These are phyloP conservation scores for Plectranthus barbatus DNA, from an alignment of 257 asterid genomes.

Conservation along the genomic window DNA sequence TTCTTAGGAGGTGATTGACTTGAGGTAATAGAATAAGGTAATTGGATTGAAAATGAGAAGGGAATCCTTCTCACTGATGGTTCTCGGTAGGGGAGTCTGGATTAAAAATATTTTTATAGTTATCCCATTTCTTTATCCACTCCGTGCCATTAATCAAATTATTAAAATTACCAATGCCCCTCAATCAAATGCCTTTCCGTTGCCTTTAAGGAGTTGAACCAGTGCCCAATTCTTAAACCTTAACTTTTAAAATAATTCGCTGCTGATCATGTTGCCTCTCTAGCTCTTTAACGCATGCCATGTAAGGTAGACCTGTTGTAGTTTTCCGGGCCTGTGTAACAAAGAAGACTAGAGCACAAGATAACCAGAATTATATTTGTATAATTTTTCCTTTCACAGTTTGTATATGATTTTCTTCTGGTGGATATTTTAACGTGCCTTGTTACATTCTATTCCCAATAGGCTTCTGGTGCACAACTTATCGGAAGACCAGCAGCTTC, in stretches of 20 bases:
- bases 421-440: slow-evolving; percentile 10
- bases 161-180: not conserved
- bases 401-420: not conserved
- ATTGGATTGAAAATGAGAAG: not conserved
- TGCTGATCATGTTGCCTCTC: not conserved
- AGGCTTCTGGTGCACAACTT: slow-evolving; percentile 73
- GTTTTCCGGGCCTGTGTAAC: not conserved
- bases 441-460: slow-evolving; percentile 17
- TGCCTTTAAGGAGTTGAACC: not conserved
- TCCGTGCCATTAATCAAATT: not conserved
- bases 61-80: not conserved
- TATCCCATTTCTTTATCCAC: not conserved
- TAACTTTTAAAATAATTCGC: not conserved
- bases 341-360: not conserved
- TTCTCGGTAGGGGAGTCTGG: not conserved
- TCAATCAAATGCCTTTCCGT: not conserved
- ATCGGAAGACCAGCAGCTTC: slow-evolving; percentile 87
- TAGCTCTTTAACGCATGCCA: not conserved
- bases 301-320: not conserved
- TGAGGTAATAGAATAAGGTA: not conserved
- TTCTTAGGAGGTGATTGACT: not conserved
- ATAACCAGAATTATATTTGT: not conserved
- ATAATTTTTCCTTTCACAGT: slow-evolving; percentile 2
- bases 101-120: not conserved
- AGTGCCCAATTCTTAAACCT: not conserved